Evolutionary conservation across 306 rosid genomes (phyloP).

Genomic region (Dicorynia guianensis): DNA sequence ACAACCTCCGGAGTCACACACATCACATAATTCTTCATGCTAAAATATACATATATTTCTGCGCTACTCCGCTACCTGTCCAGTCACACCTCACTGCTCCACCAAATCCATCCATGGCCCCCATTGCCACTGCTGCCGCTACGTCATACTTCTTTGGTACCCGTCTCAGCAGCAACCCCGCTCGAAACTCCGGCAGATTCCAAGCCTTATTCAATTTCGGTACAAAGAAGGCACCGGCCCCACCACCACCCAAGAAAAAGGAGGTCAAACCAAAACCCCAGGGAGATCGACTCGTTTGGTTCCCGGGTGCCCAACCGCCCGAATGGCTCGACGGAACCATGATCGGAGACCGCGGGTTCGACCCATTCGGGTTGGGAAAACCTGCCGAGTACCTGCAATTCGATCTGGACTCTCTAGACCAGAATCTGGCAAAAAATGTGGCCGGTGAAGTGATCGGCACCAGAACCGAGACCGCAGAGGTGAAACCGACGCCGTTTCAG

Average conservation of each 20-base stretch:
- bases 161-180: slow-evolving; percentile 20
- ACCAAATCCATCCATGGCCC: slow-evolving; percentile 42
- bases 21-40: slow-evolving; percentile 9
- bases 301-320: slow-evolving; percentile 63
- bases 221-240: slow-evolving; percentile 24
- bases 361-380: slow-evolving; percentile 66
- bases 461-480: slow-evolving; percentile 54
- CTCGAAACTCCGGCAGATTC: slow-evolving; percentile 35
- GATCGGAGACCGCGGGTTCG: slow-evolving; percentile 79
- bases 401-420: slow-evolving; percentile 78
- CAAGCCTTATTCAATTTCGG: slow-evolving; percentile 51
- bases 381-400: slow-evolving; percentile 81
- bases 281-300: slow-evolving; percentile 63
- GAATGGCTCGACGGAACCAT: slow-evolving; percentile 79
- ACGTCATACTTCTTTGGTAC: slow-evolving; percentile 55
- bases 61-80: background rate
- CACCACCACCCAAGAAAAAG: slow-evolving; percentile 39
- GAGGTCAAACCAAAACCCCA: background rate
- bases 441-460: slow-evolving; percentile 70
- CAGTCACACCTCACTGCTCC: background rate
- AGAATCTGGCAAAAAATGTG: slow-evolving; percentile 77
- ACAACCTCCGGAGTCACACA: slow-evolving; percentile 12
- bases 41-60: background rate
- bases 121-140: slow-evolving; percentile 32
- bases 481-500: slow-evolving; percentile 78